Conservation (phyloP, 768 basidiomycete species). For the Pisolithus marmoratus region DNA sequence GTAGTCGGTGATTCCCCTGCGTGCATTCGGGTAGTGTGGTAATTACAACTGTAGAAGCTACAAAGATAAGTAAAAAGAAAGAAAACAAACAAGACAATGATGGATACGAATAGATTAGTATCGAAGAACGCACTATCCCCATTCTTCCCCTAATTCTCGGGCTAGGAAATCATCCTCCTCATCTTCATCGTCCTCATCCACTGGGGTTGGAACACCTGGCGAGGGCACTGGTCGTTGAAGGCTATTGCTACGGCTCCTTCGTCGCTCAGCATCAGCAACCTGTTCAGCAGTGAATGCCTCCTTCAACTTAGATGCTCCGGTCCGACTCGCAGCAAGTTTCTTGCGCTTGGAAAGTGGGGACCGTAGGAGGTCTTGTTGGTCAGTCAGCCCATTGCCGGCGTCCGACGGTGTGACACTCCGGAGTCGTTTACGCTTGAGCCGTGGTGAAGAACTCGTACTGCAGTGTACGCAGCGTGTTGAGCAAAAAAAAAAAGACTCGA, state of each 20-base stretch:
- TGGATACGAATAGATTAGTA: neutral
- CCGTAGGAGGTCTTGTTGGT: constrained; percentile 41
- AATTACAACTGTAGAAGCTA: constrained; percentile 17
- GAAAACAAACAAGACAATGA: constrained; percentile 2
- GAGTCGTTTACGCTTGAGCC: constrained; percentile 58
- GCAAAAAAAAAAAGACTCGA: constrained; percentile 11
- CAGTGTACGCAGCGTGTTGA: constrained; percentile 11
- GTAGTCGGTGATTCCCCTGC: neutral
- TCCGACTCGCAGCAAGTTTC: constrained; percentile 62
- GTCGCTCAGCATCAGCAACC: constrained; percentile 19
- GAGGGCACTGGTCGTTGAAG: constrained; percentile 5
- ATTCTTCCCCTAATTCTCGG: constrained; percentile 72
- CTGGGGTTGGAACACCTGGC: constrained; percentile 16
- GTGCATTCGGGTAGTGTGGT: constrained; percentile 8
- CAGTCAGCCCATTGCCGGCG: constrained; percentile 30
- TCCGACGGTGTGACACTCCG: constrained; percentile 71
- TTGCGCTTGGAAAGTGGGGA: constrained; percentile 80
- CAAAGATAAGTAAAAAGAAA: constrained; percentile 15
- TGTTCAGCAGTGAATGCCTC: constrained; percentile 58
- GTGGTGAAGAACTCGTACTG: constrained; percentile 38
- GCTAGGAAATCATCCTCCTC: constrained; percentile 77
- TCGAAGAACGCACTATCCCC: constrained; percentile 45
- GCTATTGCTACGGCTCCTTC: constrained; percentile 21
- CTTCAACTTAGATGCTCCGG: constrained; percentile 63
- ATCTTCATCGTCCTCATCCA: constrained; percentile 46